Percentiles rank a stretch among this genome's conserved stretches.
These are phyloP conservation scores for Xylaria sp. DNA, from an alignment of 2,329 filamentous ascomycete genomes.

Conservation along the genomic window DNA sequence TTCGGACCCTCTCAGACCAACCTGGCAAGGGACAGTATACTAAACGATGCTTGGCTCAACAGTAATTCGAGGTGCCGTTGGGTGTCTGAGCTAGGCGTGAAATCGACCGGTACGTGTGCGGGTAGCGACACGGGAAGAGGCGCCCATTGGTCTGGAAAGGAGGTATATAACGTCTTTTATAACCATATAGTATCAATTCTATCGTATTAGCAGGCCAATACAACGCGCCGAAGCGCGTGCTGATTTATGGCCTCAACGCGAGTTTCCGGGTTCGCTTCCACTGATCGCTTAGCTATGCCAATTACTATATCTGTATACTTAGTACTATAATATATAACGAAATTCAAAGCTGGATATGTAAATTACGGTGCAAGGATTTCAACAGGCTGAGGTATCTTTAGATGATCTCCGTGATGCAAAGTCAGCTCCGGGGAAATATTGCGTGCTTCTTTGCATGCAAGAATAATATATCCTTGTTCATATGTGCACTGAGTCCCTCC, in stretches of 20 bases:
- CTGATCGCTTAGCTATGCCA: constrained; percentile 14
- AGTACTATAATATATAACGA: constrained; percentile 1
- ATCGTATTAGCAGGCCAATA: constrained; percentile 22
- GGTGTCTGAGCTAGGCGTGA: constrained; percentile 21
- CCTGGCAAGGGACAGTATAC: constrained; percentile 10
- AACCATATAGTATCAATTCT: constrained; percentile 21
- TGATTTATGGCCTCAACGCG: constrained; percentile 16
- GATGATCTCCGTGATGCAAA: background rate
- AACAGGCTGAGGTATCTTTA: constrained; percentile 5
- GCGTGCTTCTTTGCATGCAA: background rate
- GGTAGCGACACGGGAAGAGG: constrained; percentile 23
- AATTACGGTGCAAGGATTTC: background rate
- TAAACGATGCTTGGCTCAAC: constrained; percentile 10
- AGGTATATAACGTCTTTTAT: constrained; percentile 35
- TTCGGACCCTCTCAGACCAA: constrained; percentile 3
- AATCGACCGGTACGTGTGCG: constrained; percentile 15
- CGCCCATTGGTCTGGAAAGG: constrained; percentile 17
- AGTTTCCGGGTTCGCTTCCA: constrained; percentile 19
- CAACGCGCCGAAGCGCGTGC: background rate
- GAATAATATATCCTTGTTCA: background rate
- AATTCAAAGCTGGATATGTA: background rate
- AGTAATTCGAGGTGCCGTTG: constrained; percentile 10
- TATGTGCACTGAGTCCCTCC: background rate
- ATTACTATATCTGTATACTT: background rate
- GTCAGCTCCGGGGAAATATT: background rate